These are phyloP conservation scores for Oryza glumipatula DNA, from an alignment of 176 grass and related monocot genomes.

Conservation along the genomic window DNA sequence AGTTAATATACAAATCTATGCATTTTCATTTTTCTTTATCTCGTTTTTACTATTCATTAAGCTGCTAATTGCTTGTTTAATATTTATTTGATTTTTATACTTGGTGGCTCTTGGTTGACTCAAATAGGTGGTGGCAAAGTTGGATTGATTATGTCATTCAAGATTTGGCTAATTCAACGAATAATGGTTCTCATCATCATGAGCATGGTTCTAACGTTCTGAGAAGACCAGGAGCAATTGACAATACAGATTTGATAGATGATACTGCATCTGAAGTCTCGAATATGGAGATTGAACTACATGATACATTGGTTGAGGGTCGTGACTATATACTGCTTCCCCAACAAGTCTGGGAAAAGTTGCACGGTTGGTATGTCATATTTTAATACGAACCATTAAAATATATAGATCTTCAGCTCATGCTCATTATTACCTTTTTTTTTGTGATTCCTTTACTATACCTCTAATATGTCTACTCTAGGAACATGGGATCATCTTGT, in stretches of 20 bases:
- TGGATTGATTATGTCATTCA: constrained; percentile 98
- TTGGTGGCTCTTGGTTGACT: constrained; percentile 31
- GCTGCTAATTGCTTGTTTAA: constrained; percentile 14
- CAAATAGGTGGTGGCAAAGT: constrained; percentile 95
- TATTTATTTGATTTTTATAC: constrained; percentile 22
- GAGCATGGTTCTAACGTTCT: constrained; percentile 54
- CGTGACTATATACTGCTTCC: constrained; percentile 97
- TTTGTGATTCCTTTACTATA: constrained; percentile 5
- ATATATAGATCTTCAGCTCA: constrained; percentile 16
- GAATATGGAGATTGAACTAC: constrained; percentile 90
- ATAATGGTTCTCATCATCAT: constrained; percentile 75
- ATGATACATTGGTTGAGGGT: constrained; percentile 92
- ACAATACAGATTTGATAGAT: constrained; percentile 90
- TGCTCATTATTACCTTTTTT: not conserved
- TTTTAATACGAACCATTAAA: constrained; percentile 6
- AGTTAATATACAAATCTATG: constrained; percentile 12
- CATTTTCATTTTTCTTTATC: not conserved
- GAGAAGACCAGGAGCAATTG: constrained; percentile 84
- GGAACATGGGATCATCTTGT: not conserved
- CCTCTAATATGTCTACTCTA: constrained; percentile 19
- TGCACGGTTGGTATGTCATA: constrained; percentile 80
- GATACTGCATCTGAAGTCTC: constrained; percentile 77
- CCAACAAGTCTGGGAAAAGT: constrained; percentile 87
- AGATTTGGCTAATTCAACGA: constrained; percentile 66
- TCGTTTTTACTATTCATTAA: constrained; percentile 2